phyloP scores from a whole-genome alignment of 768 basidiomycete species.

The Naganishia vaughanmartiniae region DNA sequence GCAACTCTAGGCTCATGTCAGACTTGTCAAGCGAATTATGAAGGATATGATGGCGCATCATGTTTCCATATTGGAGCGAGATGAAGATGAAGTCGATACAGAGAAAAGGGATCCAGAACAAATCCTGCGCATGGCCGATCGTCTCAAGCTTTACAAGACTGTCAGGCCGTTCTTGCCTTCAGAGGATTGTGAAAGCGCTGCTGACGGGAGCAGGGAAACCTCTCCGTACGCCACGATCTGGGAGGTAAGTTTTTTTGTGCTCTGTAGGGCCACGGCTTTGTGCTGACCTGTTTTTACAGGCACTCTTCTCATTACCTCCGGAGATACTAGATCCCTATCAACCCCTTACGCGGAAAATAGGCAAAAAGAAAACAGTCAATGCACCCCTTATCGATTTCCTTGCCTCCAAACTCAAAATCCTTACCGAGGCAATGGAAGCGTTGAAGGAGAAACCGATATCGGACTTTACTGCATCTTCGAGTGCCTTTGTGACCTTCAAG shows the following conservation, averaged over 20 bases:
- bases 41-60: slow-evolving; percentile 25
- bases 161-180: slow-evolving; percentile 25
- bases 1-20: slow-evolving; percentile 44
- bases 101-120: slow-evolving; percentile 19
- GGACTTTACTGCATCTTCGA: slow-evolving; percentile 42
- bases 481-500: slow-evolving; percentile 52
- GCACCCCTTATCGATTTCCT: slow-evolving; percentile 52
- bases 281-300: slow-evolving; percentile 21
- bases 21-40: slow-evolving; percentile 44
- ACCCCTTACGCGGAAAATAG: slow-evolving; percentile 40
- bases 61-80: slow-evolving; percentile 16
- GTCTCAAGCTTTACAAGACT: slow-evolving; percentile 21
- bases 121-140: slow-evolving; percentile 22
- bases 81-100: slow-evolving; percentile 1
- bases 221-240: slow-evolving; percentile 40
- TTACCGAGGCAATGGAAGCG: slow-evolving; percentile 48
- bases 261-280: background rate
- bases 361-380: slow-evolving; percentile 43
- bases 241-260: slow-evolving; percentile 43
- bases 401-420: slow-evolving; percentile 48
- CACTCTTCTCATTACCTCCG: slow-evolving; percentile 44
- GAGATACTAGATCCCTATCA: slow-evolving; percentile 50
- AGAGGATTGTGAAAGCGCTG: slow-evolving; percentile 5
- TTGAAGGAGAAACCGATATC: slow-evolving; percentile 40
- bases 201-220: slow-evolving; percentile 14